Evolutionary conservation across 495 filamentous ascomycete genomes (phyloP), one percentile per base, ranked within the genome.

Genomic region (Xylaria cubensis): DNA sequence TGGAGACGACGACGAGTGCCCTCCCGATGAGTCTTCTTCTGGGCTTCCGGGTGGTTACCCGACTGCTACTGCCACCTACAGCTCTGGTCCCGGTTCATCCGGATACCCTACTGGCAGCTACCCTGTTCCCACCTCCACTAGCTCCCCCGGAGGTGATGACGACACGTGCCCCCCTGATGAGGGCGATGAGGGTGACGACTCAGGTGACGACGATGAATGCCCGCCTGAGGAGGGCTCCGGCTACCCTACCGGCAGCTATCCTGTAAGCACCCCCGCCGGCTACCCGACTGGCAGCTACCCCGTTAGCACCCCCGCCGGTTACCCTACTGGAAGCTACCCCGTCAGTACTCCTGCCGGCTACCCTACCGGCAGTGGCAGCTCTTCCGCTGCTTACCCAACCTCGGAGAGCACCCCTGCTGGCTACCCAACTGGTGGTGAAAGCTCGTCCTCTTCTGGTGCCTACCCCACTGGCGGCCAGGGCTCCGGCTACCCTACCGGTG

Each of bases 281-380:
- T 73, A 71, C 42, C 68, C 76, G 19, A 74, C 72, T 42, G 69
- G 67, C 50, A 24, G 55, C 67, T 70, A 70, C 55, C 67, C 67
- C n/a, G 56, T 46, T 3, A 50, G 50, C 55, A 63, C 63, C 10
- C 66, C 64, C 41, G 42, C 69, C 63, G 56, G 63, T 61, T 73
- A 71, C 63, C 41, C 75, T 32, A 59, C 66, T 17, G 46, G 42
- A 12, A 50, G 55, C 26, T 46, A 17, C 19, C 17, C 46, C 8
- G 46, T n/a, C 17, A 46, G 42, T 15, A 46, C 42, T 46, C 42
- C 42, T 17, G 42, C 17, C 5, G 39, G 42, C 17, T 69, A 58
- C 36, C 53, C 66, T 19, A 59, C 66, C 19, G 41, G 51, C 17
- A n/a, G 62, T 9, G 24, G 32, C 8, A 55, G 46, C 46, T 50